phyloP scores from a whole-genome alignment of 148 eudicot species.

The Tetragonia tetragonoides region DNA sequence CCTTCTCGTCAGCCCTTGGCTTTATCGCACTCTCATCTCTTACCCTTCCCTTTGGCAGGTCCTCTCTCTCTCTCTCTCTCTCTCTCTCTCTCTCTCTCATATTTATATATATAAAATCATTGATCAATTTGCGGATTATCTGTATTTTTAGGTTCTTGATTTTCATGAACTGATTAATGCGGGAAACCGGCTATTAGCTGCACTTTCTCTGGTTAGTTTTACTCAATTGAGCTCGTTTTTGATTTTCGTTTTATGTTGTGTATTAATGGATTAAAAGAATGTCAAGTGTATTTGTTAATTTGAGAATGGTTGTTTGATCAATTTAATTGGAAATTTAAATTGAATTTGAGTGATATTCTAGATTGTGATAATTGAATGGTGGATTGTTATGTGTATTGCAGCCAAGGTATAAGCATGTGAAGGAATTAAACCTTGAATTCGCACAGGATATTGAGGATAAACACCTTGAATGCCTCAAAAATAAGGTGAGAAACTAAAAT shows the following conservation, averaged over 20 bases:
- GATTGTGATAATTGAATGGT: conserved; percentile 2
- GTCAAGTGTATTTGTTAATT: background rate
- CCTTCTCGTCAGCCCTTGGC: conserved; percentile 56
- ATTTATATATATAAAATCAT: no score
- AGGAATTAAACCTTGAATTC: conserved; percentile 82
- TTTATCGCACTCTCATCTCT: conserved; percentile 64
- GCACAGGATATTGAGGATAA: conserved; percentile 81
- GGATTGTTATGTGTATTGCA: conserved; percentile 30
- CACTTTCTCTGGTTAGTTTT: conserved; percentile 73
- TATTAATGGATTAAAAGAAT: background rate
- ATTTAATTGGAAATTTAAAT: background rate
- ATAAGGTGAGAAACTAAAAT: conserved; percentile 45
- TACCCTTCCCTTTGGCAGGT: conserved; percentile 83
- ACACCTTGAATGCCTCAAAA: conserved; percentile 62
- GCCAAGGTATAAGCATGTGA: conserved; percentile 74
- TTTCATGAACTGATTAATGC: conserved; percentile 71
- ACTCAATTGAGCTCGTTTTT: background rate
- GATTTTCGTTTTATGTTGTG: background rate
- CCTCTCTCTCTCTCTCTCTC: background rate
- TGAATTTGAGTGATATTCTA: background rate
- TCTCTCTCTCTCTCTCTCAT: background rate
- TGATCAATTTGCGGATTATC: background rate
- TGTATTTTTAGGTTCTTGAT: conserved; percentile 60
- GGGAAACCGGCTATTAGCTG: conserved; percentile 73
- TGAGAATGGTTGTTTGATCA: background rate